Evolutionary conservation across 202 grass and related monocot genomes (phyloP), one percentile per base, ranked within the genome.

Genomic region (Panicum hallii): DNA sequence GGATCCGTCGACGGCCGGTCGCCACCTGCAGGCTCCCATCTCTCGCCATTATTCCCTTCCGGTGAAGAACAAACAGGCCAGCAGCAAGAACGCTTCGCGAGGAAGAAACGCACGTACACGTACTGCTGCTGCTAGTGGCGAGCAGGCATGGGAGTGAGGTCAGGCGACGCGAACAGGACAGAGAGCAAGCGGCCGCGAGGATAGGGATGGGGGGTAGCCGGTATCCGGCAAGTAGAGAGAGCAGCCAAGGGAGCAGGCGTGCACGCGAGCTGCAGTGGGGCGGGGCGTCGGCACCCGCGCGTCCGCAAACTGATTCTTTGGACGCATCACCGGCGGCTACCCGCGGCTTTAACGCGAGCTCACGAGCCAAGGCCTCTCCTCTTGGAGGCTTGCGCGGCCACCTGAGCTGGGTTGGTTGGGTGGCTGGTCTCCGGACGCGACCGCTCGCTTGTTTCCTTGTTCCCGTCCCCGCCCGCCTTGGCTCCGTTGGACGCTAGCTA

Each of bases 261-360:
- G 46, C 62, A 64, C 62, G 62, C 30, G 30, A 34, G 61, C 46
- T 9, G 43, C 43, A 7, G 43, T 44, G 44, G 9, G 44, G 44
- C 4, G 5, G 5, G 11, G n/a, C 48, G 71, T 58, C 72, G 72
- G 61, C 47, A 55, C 50, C 82, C 38, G 38, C 49, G 82, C 43
- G 82, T 57, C 72, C 16, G 22, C 72, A 4, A 49, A n/a, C 74
- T 17, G 74, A 85, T 85, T 61, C 52, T 40, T 85, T 85, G 83
- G 83, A 78, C 47, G 47, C 36, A 38, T 38, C 36, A 38, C 36
- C 36, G 36, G 36, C 36, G 36, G 36, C 36, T 3, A 38, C 4
- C 36, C 36, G 36, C 36, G 36, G 36, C 3, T 38, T 38, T 38
- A 38, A 38, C 36, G 36, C 36, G 36, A 38, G 36, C 36, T 38